Base-by-base conservation (phyloP, 2,329 filamentous ascomycete species). In the Claviceps humidiphila region DNA sequence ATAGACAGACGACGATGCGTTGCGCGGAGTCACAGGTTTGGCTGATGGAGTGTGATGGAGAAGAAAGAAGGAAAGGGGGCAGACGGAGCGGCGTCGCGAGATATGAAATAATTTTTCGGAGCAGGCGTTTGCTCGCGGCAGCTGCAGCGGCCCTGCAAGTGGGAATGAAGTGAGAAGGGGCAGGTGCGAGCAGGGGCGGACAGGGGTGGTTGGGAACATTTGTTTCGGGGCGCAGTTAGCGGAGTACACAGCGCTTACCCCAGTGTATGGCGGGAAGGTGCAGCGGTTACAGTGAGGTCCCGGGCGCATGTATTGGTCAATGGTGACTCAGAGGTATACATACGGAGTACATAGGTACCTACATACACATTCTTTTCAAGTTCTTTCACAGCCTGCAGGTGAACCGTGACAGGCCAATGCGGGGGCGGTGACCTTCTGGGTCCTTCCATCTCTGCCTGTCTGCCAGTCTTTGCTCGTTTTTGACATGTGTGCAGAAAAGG, bases 1-100 rank as follows among this genome's bases (percentile, higher is more conserved):
- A 62, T 66, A 65, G 69, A 71, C 69, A 71, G 68, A 71, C 69
- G 69, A 59, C 69, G 66, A 64, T 69, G 69, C 69, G 69, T 71
- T 71, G 69, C 68, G 68, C 69, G 69, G 68, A 70, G 66, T 71
- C 68, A 71, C 69, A 70, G 64, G 61, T 61, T 65, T 70, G 65
- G 62, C 67, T 70, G 66, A 62, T 63, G 61, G 63, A 65, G 64
- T 72, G 70, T 72, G 68, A 69, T 71, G 66, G 58, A 62, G 59
- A 62, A 61, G 62, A 63, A 61, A 59, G 61, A 63, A 60, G 26
- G 26, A 63, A 58, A 60, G 61, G 60, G 43, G 40, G 59, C 42
- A 26, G 58, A 61, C 26, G 22, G 59, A 53, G 56, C 59, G 58
- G 58, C 57, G 59, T 61, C 61, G 64, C 60, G 61, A 63, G 63